Base-by-base conservation (phyloP, 2,329 filamentous ascomycete genomes). In the Neoascochyta sp. region DNA sequence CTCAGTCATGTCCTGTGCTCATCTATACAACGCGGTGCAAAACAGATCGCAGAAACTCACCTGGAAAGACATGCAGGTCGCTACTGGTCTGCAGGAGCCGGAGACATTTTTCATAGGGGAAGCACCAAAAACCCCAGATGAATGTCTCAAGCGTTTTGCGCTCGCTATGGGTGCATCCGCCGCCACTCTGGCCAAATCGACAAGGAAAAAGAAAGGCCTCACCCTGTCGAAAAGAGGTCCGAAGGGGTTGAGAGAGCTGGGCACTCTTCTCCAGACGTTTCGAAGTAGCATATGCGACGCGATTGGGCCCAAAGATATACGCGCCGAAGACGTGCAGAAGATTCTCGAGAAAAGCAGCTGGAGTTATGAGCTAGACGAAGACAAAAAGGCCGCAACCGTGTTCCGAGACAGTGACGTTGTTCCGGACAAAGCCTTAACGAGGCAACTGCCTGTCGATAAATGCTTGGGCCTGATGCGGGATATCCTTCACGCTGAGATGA, bases 31-130 rank as follows among this genome's bases (percentile, higher is more conserved):
- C 27, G 66, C 67, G 1, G 29, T 64, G 2, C 11, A 50, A 9
- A 58, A 66, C 29, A 47, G 49, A 2, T 29, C 62, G 2, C 14
- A 64, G 0, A 3, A 29, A 1, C 30, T 13, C 1, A 5, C 9
- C 3, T 71, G 69, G 68, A 26, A 29, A 1, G 68, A 72, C 39
- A 66, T 73, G 60, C 60, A 68, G 1, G 7, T 65, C 4, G 21
- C 57, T 0, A 30, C 52, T 1, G 13, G 15, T 1, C n/a, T 61
- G 1, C 50, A 69, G 7, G 53, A 52, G 3, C 14, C 39, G 0
- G 38, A 55, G 1, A 53, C 36, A 14, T 57, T 72, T 34, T 70
- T 63, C 27, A 50, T 64, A 2, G 66, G 65, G 2, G 43, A 52
- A 1, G 22, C 39, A 4, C 69, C 68, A 2, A 43, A 22, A 2